Conservation (phyloP, 352 stramenopile species). For the Phytopythium sindhum region DNA sequence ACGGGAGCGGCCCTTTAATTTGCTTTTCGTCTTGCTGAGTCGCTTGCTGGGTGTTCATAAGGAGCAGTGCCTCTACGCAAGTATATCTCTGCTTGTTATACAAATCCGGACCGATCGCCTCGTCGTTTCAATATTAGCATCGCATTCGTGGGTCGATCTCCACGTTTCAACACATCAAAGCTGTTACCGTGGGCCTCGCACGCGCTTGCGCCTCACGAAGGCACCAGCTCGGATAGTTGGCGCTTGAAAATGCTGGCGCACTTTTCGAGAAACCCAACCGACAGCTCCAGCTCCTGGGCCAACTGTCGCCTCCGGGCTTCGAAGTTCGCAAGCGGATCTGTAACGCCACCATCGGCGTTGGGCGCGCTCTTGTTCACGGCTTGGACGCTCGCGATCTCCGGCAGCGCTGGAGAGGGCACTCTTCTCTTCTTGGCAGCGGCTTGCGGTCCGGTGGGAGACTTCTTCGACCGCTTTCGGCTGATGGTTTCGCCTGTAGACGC, state of each 20-base stretch:
- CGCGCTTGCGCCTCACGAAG: background rate
- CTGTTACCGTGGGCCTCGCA: no score
- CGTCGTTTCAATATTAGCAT: constrained; percentile 2
- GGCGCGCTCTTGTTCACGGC: background rate
- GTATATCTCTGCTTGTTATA: background rate
- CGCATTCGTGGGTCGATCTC: background rate
- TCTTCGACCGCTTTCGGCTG: background rate
- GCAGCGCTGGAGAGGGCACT: background rate
- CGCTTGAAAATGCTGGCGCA: constrained; percentile 5
- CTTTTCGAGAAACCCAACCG: constrained; percentile 1
- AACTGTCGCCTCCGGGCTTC: constrained; percentile 5
- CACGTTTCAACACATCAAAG: background rate
- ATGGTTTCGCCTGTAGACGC: background rate
- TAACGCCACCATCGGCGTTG: background rate
- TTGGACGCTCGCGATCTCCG: constrained; percentile 1
- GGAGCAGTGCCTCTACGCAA: background rate
- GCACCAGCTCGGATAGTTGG: background rate
- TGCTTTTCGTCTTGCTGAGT: background rate
- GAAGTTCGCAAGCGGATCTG: background rate
- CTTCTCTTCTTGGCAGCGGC: background rate
- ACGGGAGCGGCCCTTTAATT: background rate
- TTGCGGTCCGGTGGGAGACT: background rate
- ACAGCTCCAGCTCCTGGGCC: background rate
- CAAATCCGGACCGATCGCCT: background rate
- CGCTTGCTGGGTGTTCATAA: background rate